Base-by-base conservation (phyloP, 106 monocot genomes). In the Dioscorea alata region DNA sequence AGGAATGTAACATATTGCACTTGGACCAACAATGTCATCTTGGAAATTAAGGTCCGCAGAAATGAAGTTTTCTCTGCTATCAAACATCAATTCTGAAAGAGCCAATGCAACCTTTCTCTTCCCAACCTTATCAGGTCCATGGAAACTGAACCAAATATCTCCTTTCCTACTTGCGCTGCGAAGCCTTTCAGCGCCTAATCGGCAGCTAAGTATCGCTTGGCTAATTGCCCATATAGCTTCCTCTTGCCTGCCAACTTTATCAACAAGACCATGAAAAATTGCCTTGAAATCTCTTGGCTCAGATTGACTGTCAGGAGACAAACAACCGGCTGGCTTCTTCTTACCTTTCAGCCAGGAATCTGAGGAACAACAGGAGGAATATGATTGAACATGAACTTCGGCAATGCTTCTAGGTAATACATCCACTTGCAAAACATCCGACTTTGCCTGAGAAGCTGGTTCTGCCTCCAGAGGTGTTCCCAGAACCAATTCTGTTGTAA, bases 401-500 rank as follows among this genome's bases (percentile, higher is more conserved):
- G 76, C 25, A 64, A 22, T 34, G 33, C 35, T 76, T 60, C 59
- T 34, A 60, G 22, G 64, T 28, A 66, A 60, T 12, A 60, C 73
- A 70, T 64, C 71, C 17, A 60, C 35, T 21, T 78, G 60, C 13
- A 2, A 49, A 51, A 6, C n/a, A 20, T 77, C 65, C 16, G 22
- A 69, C 15, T 68, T 48, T 32, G 32, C 17, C 9, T 49, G 59
- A 50, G 48, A 22, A 2, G 68, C 12, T 18, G 24, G 23, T 1
- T 59, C 71, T 59, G 68, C 69, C 62, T 42, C 53, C 21, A 51
- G 53, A 65, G 50, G 65, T 69, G 80, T 86, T 49, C 80, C 91
- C 50, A 96, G 68, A 23, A 77, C 77, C 79, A 96, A 75, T 78
- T 96, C 96, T 49, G 96, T 96, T 13, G 78, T 79, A 17, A 99